Evolutionary conservation across 495 filamentous ascomycete genomes (phyloP).

Genomic region (Monascus purpureus): DNA sequence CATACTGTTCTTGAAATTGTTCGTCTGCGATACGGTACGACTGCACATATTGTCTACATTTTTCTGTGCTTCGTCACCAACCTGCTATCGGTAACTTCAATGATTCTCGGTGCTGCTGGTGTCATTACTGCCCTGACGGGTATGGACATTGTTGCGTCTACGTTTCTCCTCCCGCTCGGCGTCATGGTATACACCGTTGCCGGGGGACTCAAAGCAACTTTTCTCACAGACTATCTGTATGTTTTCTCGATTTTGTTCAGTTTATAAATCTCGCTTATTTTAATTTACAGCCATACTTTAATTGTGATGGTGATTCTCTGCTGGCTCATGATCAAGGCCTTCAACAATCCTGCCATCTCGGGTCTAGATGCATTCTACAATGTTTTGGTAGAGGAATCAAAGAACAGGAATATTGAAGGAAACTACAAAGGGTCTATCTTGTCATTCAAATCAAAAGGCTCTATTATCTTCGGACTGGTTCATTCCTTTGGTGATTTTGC

Average conservation of each 20-base stretch:
- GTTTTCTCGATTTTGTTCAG: too few relatives aligned
- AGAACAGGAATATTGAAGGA: too few relatives aligned
- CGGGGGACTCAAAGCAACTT: conserved; percentile 35
- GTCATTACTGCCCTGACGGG: too few relatives aligned
- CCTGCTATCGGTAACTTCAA: conserved; percentile 28
- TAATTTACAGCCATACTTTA: conserved; percentile 28
- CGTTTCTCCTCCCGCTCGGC: conserved; percentile 30
- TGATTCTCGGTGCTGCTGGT: too few relatives aligned
- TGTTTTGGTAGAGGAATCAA: too few relatives aligned
- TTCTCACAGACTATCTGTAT: too few relatives aligned
- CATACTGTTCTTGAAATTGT: conserved; percentile 33
- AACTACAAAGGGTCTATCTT: conserved; percentile 29
- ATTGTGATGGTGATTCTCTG: conserved; percentile 34
- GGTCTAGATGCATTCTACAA: conserved; percentile 33
- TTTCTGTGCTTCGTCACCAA: conserved; percentile 28
- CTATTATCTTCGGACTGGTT: too few relatives aligned
- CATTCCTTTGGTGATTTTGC: too few relatives aligned
- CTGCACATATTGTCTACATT: conserved; percentile 30
- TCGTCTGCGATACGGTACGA: conserved; percentile 19
- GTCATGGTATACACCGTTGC: conserved; percentile 30
- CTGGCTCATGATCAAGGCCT: conserved; percentile 31
- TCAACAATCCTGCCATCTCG: conserved; percentile 20
- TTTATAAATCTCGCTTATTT: too few relatives aligned
- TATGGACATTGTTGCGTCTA: conserved; percentile 32
- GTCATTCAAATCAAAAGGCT: too few relatives aligned